A percentile compares a stretch with the other conserved stretches of the same genome.
Evolutionary conservation across 2,329 filamentous ascomycete genomes (phyloP).

Genomic region (Aspergillus ustus): DNA sequence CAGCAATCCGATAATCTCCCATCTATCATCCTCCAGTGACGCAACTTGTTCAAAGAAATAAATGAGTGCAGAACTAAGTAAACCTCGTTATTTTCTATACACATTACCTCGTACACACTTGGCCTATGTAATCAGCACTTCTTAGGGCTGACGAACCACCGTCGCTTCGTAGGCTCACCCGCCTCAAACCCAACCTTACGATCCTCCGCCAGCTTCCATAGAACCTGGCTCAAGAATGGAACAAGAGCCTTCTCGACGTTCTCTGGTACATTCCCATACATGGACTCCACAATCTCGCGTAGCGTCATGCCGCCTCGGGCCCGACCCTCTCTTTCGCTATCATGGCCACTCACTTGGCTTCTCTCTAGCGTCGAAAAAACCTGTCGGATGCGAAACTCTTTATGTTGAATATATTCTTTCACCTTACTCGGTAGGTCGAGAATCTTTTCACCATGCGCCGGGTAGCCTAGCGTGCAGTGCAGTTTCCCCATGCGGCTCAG

Average conservation of each 20-base stretch:
- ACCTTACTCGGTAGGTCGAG: conserved; percentile 47
- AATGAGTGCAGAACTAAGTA: neutral
- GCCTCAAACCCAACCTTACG: conserved; percentile 49
- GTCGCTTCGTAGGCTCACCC: conserved; percentile 40
- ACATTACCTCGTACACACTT: too few species aligned
- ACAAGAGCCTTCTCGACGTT: conserved; percentile 44
- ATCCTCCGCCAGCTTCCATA: conserved; percentile 52
- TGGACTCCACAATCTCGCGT: conserved; percentile 46
- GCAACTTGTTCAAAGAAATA: neutral
- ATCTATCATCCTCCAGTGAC: neutral
- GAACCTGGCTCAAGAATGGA: conserved; percentile 49
- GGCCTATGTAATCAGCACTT: neutral
- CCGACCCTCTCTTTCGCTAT: conserved; percentile 7
- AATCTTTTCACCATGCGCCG: conserved; percentile 51
- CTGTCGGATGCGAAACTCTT: conserved; percentile 47
- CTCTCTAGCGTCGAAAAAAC: conserved; percentile 40
- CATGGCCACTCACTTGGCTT: conserved; percentile 5
- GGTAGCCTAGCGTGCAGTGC: conserved; percentile 47
- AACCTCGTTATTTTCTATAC: neutral
- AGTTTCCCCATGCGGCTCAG: conserved; percentile 41
- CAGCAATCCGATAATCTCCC: neutral
- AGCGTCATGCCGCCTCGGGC: conserved; percentile 44
- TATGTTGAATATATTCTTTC: conserved; percentile 39
- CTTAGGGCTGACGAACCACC: conserved; percentile 32
- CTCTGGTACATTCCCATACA: conserved; percentile 48